Evolutionary conservation across 345 rosid genomes (phyloP), one percentile per base, ranked within the genome.

Genomic region (Aethionema arabicum): DNA sequence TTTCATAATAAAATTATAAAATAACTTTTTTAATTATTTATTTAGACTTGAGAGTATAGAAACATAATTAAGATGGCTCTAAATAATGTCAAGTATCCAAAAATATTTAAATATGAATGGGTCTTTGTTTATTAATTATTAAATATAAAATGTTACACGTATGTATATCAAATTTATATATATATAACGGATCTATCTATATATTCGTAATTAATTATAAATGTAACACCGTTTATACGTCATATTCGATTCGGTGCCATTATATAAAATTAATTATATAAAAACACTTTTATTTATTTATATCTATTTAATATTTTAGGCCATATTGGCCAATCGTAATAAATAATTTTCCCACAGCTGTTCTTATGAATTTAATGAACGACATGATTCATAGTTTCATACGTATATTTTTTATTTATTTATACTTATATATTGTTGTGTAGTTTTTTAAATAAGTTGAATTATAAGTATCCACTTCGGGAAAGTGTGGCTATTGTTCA

Each of bases 221-320:
- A 64, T 32, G 54, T 30, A 36, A 37, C 39, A 63, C 27, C 55
- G 50, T 44, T 64, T 59, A 36, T 58, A 59, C 51, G 70, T 59
- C 76, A 52, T 53, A 65, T 65, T 72, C 66, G 65, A 58, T 59
- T 65, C 76, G 71, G 76, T 56, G 45, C 56, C 71, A 52, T 45
- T 16, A 39, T 46, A 52, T 52, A 51, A 58, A 72, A 72, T 46
- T 43, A 21, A 21, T 21, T 21, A 21, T 52, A 52, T 12, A 35
- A 58, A 51, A 31, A 61, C 35, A 56, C 59, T 56, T 36, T 50
- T 4, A 27, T 36, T 50, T 4, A 27, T 56, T 63, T 37, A 46
- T 46, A 54, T 52, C 56, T 55, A 31, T 52, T 46, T 47, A 11
- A 13, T 68, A 46, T 56, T n/a, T n/a, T 21, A 21, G 53, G 33